Conservation (phyloP, 2,329 filamentous ascomycete genomes). For the Camptophora hylomeconis region DNA sequence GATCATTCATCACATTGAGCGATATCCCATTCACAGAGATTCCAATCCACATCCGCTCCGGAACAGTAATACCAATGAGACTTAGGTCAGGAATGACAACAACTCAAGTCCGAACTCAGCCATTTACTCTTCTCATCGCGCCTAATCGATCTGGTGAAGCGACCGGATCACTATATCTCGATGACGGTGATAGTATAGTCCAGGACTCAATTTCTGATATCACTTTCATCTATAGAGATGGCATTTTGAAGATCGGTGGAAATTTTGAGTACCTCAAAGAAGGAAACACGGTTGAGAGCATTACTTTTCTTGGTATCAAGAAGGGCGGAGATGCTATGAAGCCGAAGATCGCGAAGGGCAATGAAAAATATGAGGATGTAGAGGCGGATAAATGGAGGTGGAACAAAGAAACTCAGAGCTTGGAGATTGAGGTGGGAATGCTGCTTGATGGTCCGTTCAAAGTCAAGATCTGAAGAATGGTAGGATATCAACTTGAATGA, state of each 20-base stretch:
- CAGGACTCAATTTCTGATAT: slow-evolving; percentile 45
- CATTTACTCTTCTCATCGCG: slow-evolving; percentile 60
- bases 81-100: slow-evolving; percentile 44
- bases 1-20: slow-evolving; percentile 28
- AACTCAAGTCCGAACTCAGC: slow-evolving; percentile 44
- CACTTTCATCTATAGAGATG: slow-evolving; percentile 43
- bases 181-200: slow-evolving; percentile 58
- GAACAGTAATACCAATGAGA: slow-evolving; percentile 45
- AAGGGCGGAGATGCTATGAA: too few relatives aligned
- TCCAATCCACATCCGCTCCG: slow-evolving; percentile 49
- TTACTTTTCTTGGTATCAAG: slow-evolving; percentile 49
- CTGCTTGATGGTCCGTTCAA: too few relatives aligned
- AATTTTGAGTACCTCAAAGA: slow-evolving; percentile 38
- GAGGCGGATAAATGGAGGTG: too few relatives aligned
- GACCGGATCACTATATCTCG: slow-evolving; percentile 55
- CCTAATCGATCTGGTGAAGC: slow-evolving; percentile 50
- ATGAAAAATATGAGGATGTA: too few relatives aligned
- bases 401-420: too few relatives aligned
- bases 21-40: slow-evolving; percentile 39
- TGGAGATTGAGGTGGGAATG: too few relatives aligned
- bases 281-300: slow-evolving; percentile 43
- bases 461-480: too few relatives aligned
- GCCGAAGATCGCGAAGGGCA: too few relatives aligned
- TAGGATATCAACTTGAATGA: too few relatives aligned
- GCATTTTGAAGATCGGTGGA: slow-evolving; percentile 39